Evolutionary conservation across 129 eudicot species (phyloP), one percentile per base, ranked within the genome.

Genomic region (Pseudognaphalium luteoalbum): DNA sequence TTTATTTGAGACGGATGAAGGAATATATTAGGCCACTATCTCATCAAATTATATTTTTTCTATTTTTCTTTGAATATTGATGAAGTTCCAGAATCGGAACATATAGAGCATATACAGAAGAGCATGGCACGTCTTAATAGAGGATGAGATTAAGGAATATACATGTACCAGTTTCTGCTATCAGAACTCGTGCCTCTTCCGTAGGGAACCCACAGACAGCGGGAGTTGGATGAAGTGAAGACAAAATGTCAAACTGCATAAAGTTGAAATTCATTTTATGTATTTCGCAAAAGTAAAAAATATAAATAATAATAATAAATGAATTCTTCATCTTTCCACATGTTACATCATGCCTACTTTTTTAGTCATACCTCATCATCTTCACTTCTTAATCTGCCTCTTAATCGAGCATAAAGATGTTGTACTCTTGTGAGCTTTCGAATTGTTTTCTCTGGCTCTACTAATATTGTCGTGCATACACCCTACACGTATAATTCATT

Each of bases 141-240:
- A 77, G 64, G 68, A 66, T 78, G 54, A 74, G 72, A 74, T 28
- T 32, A 63, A 82, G 69, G 79, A 68, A 73, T 76, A 58, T 71
- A 78, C 80, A 81, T 74, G 71, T 90, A 93, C 99, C 99, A 72
- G 92, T 91, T 85, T 95, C 92, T 74, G 96, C 86, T 79, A 95
- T 95, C 51, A 95, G 76, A 69, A 82, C 64, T 4, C 92, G 88
- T 51, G 99, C 97, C 63, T 95, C 97, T 81, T 95, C 96, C 1
- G 90, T 83, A 35, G 99, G 97, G 73, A 82, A 88, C 77, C 99
- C 99, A 77, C 99, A 95, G 19, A 95, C 97, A 64, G 99, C 99
- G 72, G 99, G 99, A 72, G 88, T 95, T 77, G 99, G 99, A 82
- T 95, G 99, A 81, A 95, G 96, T 32, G 88, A 86, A 73, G 97